These are phyloP conservation scores for Neltuma alba DNA, from an alignment of 306 rosid species.

Conservation along the genomic window DNA sequence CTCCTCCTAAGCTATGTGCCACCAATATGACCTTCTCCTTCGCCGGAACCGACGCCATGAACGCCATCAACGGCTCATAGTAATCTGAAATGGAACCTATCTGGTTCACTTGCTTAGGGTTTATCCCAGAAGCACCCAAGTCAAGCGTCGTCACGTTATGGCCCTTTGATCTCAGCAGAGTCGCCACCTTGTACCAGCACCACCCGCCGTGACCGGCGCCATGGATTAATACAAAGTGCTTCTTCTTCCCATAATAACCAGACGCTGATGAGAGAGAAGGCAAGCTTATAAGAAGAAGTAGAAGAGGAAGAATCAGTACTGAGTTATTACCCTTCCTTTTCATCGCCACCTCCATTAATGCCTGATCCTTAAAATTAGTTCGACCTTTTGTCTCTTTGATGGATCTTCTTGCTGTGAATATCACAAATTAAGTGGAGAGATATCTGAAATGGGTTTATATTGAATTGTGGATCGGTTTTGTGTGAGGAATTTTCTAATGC, in stretches of 20 bases:
- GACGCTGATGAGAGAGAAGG: not conserved
- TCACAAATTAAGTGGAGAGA: not conserved
- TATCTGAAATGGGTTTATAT: too few species aligned
- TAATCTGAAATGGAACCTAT: slow-evolving; percentile 42
- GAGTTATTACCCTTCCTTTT: not conserved
- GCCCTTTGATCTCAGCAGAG: slow-evolving; percentile 36
- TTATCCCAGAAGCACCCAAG: slow-evolving; percentile 48
- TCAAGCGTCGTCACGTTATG: slow-evolving; percentile 54
- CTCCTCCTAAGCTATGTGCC: slow-evolving; percentile 58
- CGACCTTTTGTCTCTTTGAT: too few species aligned
- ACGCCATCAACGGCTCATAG: slow-evolving; percentile 45
- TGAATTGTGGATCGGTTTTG: too few species aligned
- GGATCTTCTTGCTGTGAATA: too few species aligned
- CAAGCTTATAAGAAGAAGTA: not conserved
- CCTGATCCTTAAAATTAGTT: too few species aligned
- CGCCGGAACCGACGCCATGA: slow-evolving; percentile 39
- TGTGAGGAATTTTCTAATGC: too few species aligned
- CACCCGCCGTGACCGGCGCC: slow-evolving; percentile 56
- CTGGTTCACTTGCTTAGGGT: slow-evolving; percentile 43
- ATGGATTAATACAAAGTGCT: slow-evolving; percentile 56
- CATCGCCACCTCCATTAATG: not conserved
- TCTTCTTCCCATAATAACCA: not conserved
- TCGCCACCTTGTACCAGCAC: too few species aligned
- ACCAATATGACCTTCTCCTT: slow-evolving; percentile 47
- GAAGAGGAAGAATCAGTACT: slow-evolving; percentile 22